Conservation (phyloP, 1,284 basidiomycete genomes). For the Melampsora larici-populina region DNA sequence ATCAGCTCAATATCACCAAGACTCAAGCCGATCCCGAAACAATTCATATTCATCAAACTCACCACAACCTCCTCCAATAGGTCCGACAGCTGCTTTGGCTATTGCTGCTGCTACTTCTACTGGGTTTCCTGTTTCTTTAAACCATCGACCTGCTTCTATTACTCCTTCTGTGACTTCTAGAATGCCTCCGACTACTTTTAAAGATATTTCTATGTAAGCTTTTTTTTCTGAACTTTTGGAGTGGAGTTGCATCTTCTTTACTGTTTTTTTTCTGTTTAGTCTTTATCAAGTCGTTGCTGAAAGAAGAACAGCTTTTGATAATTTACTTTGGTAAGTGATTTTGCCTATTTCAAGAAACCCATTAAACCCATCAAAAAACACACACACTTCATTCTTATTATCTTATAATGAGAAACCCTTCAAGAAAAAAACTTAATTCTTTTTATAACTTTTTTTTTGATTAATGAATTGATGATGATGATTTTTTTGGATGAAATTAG, state of each 20-base stretch:
- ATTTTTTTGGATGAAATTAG: constrained; percentile 1
- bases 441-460: background rate
- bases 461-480: background rate
- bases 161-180: constrained; percentile 29
- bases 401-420: no score
- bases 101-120: background rate
- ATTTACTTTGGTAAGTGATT: constrained; percentile 27
- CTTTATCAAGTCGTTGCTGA: constrained; percentile 41
- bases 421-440: no score
- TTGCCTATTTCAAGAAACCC: no score
- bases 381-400: no score
- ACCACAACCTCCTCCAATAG: constrained; percentile 4
- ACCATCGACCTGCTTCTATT: constrained; percentile 16
- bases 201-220: constrained; percentile 25
- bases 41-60: background rate
- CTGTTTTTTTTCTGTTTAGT: constrained; percentile 12
- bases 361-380: no score
- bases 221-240: no score
- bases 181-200: constrained; percentile 25
- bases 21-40: background rate
- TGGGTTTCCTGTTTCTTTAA: background rate
- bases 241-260: background rate
- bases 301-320: constrained; percentile 37
- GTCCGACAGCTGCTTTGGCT: background rate
- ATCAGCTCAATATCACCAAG: background rate